Conservation (phyloP, 2,329 filamentous ascomycete species). For the Xylaria hypoxylon region DNA sequence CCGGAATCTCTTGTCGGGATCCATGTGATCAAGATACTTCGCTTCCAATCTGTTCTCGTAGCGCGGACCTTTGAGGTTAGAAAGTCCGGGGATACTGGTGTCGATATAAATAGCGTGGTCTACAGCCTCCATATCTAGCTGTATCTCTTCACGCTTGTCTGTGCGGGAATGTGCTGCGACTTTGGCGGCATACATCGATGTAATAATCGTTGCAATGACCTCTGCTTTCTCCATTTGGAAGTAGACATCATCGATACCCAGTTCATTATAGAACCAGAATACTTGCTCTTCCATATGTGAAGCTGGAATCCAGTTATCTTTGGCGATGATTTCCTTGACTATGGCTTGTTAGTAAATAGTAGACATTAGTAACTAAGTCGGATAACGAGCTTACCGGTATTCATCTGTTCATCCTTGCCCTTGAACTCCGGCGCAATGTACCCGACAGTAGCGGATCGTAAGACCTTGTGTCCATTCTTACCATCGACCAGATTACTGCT, state of each 20-base stretch:
- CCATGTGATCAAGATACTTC: slow-evolving; percentile 91
- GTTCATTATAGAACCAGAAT: slow-evolving; percentile 96
- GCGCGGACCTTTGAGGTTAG: slow-evolving; percentile 79
- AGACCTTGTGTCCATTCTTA: slow-evolving; percentile 71
- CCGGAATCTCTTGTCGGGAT: slow-evolving; percentile 80
- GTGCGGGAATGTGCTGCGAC: slow-evolving; percentile 92
- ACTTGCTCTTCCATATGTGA: slow-evolving; percentile 87
- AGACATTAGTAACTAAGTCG: neutral
- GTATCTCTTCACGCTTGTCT: slow-evolving; percentile 94
- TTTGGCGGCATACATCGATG: slow-evolving; percentile 96
- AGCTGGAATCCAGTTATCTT: slow-evolving; percentile 86
- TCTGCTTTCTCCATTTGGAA: slow-evolving; percentile 90
- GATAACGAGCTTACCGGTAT: slow-evolving; percentile 68
- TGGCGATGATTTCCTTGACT: slow-evolving; percentile 85
- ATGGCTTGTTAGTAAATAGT: slow-evolving; percentile 37
- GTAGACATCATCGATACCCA: slow-evolving; percentile 98
- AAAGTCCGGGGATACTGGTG: slow-evolving; percentile 89
- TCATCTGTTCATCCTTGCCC: slow-evolving; percentile 92
- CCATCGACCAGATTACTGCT: slow-evolving; percentile 37
- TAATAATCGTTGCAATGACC: slow-evolving; percentile 92
- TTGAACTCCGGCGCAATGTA: slow-evolving; percentile 96
- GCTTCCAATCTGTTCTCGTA: slow-evolving; percentile 94
- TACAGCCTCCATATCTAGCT: slow-evolving; percentile 91
- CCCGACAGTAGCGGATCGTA: slow-evolving; percentile 90
- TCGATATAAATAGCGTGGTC: slow-evolving; percentile 99